A percentile compares a stretch with the other conserved stretches of the same genome.
phyloP scores from a whole-genome alignment of 2,329 filamentous ascomycete genomes.

The Sporothrix inflata region DNA sequence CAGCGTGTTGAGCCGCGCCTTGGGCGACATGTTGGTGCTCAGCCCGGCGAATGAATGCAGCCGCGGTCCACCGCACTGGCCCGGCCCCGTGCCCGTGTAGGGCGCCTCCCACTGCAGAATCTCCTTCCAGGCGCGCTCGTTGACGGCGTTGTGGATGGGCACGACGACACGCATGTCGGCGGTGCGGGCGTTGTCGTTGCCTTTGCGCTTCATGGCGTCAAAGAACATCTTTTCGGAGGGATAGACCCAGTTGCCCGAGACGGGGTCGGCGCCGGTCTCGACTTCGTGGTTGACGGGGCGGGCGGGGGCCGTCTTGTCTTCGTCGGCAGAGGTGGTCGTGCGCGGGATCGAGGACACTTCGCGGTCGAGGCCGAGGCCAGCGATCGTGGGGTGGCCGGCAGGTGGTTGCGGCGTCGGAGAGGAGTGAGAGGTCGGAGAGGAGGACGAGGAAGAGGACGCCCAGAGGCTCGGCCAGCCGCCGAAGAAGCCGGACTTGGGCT shows the following conservation, averaged over 20 bases:
- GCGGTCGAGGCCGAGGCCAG: constrained; percentile 64
- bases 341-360: constrained; percentile 81
- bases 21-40: constrained; percentile 71
- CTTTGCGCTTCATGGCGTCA: constrained; percentile 92
- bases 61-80: constrained; percentile 73
- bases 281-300: constrained; percentile 69
- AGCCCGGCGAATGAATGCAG: constrained; percentile 83
- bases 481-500: constrained; percentile 22
- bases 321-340: constrained; percentile 16
- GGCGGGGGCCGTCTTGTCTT: constrained; percentile 43
- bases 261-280: constrained; percentile 71
- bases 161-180: constrained; percentile 89
- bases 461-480: constrained; percentile 29
- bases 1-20: constrained; percentile 78
- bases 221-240: constrained; percentile 98
- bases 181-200: constrained; percentile 68
- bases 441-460: constrained; percentile 6
- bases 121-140: constrained; percentile 92
- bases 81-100: constrained; percentile 54
- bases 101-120: constrained; percentile 87
- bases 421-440: neutral
- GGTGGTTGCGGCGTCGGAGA: neutral
- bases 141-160: constrained; percentile 97
- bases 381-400: constrained; percentile 30
- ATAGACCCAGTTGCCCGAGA: constrained; percentile 92